Percentiles rank a stretch among this genome's conserved stretches.
Evolutionary conservation across 495 filamentous ascomycete species (phyloP).

Genomic region (Parathielavia hyrcaniae): DNA sequence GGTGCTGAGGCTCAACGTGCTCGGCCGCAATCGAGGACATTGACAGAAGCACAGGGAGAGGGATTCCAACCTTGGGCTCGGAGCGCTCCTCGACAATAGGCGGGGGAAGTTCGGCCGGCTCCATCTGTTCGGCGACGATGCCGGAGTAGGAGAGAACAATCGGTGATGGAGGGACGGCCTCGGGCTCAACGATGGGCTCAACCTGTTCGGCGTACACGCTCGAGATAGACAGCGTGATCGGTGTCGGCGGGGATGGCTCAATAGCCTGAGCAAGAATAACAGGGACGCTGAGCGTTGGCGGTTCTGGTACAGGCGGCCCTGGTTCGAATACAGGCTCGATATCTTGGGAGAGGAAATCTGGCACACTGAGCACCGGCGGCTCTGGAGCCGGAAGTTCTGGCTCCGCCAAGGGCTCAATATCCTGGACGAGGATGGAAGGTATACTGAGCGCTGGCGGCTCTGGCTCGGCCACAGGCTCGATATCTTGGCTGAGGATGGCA

Average conservation of each 20-base stretch:
- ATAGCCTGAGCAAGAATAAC: slow-evolving; percentile 26
- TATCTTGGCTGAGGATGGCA: slow-evolving; percentile 18
- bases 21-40: slow-evolving; percentile 25
- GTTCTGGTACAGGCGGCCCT: slow-evolving; percentile 18
- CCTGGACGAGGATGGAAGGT: slow-evolving; percentile 27
- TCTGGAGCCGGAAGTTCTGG: slow-evolving; percentile 19
- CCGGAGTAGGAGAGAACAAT: slow-evolving; percentile 13
- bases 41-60: slow-evolving; percentile 14
- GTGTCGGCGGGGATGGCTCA: slow-evolving; percentile 19
- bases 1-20: slow-evolving; percentile 16
- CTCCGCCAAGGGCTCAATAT: slow-evolving; percentile 26
- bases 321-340: slow-evolving; percentile 27
- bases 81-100: slow-evolving; percentile 10
- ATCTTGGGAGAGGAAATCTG: slow-evolving; percentile 25
- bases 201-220: slow-evolving; percentile 22
- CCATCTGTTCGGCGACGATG: slow-evolving; percentile 18
- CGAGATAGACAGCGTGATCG: slow-evolving; percentile 23
- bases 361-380: slow-evolving; percentile 19
- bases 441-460: slow-evolving; percentile 21
- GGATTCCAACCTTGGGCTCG: neutral
- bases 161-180: slow-evolving; percentile 16
- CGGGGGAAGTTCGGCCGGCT: slow-evolving; percentile 20
- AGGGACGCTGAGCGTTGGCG: slow-evolving; percentile 27
- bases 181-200: slow-evolving; percentile 20
- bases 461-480: slow-evolving; percentile 27